Evolutionary conservation across 805 yeast genomes (phyloP).

Genomic region (Ogataea henricii): DNA sequence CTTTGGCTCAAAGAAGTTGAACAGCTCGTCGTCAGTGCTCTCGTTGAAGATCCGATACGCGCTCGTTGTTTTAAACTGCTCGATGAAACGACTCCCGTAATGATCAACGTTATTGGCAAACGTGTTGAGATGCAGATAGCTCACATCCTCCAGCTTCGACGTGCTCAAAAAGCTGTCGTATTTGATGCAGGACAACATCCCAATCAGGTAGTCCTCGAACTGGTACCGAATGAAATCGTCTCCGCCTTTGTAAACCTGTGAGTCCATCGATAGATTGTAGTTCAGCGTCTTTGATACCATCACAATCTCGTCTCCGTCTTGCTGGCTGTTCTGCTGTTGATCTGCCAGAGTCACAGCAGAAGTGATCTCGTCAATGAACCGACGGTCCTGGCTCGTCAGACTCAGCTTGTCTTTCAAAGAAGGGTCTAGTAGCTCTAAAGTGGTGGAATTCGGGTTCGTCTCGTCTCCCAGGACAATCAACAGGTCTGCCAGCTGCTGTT

Average conservation of each 20-base stretch:
- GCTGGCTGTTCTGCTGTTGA: slow-evolving; percentile 10
- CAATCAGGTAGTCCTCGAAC: slow-evolving; percentile 87
- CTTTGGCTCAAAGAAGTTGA: slow-evolving; percentile 42
- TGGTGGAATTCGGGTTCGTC: slow-evolving; percentile 26
- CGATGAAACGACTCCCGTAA: slow-evolving; percentile 42
- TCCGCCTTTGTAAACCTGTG: slow-evolving; percentile 55
- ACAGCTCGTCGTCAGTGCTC: slow-evolving; percentile 68
- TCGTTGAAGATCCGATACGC: slow-evolving; percentile 56
- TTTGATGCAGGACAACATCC: slow-evolving; percentile 71
- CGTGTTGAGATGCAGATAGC: slow-evolving; percentile 23
- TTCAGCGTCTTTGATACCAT: slow-evolving; percentile 29
- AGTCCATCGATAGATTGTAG: slow-evolving; percentile 42
- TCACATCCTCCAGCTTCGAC: slow-evolving; percentile 31
- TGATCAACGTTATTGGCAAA: slow-evolving; percentile 27
- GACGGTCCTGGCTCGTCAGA: slow-evolving; percentile 64
- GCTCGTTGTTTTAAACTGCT: slow-evolving; percentile 54
- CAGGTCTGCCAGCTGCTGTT: slow-evolving; percentile 62
- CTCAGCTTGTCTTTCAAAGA: slow-evolving; percentile 46
- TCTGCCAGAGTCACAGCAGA: slow-evolving; percentile 42
- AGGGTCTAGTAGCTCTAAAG: slow-evolving; percentile 49
- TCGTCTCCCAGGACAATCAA: slow-evolving; percentile 64
- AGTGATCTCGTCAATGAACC: slow-evolving; percentile 65
- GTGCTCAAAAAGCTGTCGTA: slow-evolving; percentile 56
- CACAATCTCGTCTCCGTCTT: slow-evolving; percentile 35
- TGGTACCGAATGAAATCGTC: slow-evolving; percentile 87